Base-by-base conservation (phyloP, 441 rosid genomes). In the Jatropha podagrica region DNA sequence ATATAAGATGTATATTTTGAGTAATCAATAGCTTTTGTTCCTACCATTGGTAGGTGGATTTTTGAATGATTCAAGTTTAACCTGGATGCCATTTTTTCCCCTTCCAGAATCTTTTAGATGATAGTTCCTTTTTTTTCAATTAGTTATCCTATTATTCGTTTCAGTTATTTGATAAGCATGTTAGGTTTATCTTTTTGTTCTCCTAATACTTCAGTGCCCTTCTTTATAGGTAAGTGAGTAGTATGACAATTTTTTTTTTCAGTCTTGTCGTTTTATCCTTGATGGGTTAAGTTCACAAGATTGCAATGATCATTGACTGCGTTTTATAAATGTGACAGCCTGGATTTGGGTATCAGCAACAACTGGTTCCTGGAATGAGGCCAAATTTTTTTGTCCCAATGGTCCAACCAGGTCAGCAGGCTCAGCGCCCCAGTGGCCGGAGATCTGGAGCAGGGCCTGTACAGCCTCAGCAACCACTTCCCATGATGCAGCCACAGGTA, bases 351-450 rank as follows among this genome's bases (percentile, higher is more conserved):
- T 89, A 83, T 85, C 96, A 91, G 78, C 96, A 91, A 81, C 94
- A 89, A 75, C 88, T 89, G 38, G 89, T 91, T 74, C 94, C 92
- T 71, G 92, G 94, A 37, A 87, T 91, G 94, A 89, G 94, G 88
- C 92, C 84, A 71, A 91, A 89, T 77, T 91, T 87, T 84, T 89
- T 88, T 80, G 83, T 92, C 82, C 94, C 91, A 23, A 82, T 85
- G 79, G 86, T 83, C 72, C 97, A 86, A 82, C 97, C 84, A 77
- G 91, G 92, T 54, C 95, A 88, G 73, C 94, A 90, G 68, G 90
- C 89, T 7, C 93, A 83, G 67, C 87, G 92, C 37, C 92, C 93
- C 56, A 87, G 92, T 68, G 92, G 92, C 38, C 84, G 94, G 65
- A 84, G 97, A 63, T 76, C 86, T 65, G 89, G 90, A 66, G 85